These are phyloP conservation scores for Jasminum sambac DNA, from an alignment of 257 asterid genomes.

Conservation along the genomic window DNA sequence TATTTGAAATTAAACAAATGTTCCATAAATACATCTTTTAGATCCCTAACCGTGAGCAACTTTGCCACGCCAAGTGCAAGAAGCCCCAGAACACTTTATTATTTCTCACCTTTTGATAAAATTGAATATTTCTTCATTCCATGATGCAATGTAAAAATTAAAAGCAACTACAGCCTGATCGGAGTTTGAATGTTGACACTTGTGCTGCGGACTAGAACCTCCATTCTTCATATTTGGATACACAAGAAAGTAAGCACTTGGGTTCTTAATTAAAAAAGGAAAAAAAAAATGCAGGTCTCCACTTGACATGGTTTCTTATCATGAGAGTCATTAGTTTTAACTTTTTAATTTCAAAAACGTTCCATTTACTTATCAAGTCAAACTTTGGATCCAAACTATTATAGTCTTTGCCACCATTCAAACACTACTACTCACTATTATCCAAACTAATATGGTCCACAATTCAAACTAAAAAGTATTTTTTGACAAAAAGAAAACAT, in stretches of 20 bases:
- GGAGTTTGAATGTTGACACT: neutral
- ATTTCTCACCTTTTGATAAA: neutral
- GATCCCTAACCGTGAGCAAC: neutral
- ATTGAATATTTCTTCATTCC: neutral
- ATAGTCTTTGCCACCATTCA: too few relatives aligned
- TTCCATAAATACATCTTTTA: neutral
- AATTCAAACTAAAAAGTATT: too few relatives aligned
- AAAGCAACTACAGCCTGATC: neutral
- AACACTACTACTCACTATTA: too few relatives aligned
- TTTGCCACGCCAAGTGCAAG: neutral
- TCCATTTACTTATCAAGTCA: too few relatives aligned
- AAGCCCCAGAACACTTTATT: neutral
- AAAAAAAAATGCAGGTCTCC: neutral
- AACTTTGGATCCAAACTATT: too few relatives aligned
- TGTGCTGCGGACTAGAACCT: neutral
- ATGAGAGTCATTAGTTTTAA: neutral
- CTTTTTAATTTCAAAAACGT: too few relatives aligned
- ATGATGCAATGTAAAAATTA: neutral
- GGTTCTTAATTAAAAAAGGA: neutral
- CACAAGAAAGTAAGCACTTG: neutral
- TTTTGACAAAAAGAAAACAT: too few relatives aligned
- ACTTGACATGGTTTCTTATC: neutral
- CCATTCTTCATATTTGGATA: neutral
- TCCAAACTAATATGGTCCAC: too few relatives aligned
- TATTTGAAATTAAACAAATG: neutral